Base-by-base conservation (phyloP, 768 basidiomycete species). In the Collybia mongolica region DNA sequence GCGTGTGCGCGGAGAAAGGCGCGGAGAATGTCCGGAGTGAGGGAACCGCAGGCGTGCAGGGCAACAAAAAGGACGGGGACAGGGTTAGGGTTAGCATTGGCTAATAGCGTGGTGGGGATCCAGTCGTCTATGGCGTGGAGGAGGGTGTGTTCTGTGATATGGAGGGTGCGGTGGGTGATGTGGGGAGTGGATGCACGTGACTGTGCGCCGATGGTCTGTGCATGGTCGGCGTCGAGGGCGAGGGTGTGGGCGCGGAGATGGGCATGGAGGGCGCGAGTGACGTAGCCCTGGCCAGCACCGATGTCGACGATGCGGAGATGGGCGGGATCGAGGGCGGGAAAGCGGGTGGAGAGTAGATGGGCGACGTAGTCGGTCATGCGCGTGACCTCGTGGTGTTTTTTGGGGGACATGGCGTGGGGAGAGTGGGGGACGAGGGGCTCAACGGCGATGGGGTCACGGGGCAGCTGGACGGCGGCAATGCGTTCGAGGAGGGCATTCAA, bases 31-130 rank as follows among this genome's bases (percentile, higher is more conserved):
- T 85, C 82, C 23, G 82, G 75, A 1, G 86, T 86, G 35, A 90
- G 77, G 1, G 86, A 83, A 3, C 88, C 88, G 55, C 88, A 90
- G 1, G 86, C 86, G 55, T 90, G 88, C 29, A 90, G 72, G 15
- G 82, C 88, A 24, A 88, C 77, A 38, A 90, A 67, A 22, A 86
- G 65, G 7, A 88, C 75, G 1, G 83, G 82, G 19, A 66, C 59
- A 6, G 62, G 67, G 5, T 53, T 42, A 6, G 38, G 17, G 20
- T 44, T 42, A 26, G 32, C 26, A 8, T 35, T 20, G 37, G 39
- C 48, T n/a, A n/a, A 39, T 47, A 17, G n/a, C n/a, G 50, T 41
- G 39, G 60, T 54, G 12, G 44, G 40, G 18, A 85, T 62, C 88
- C 88, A 89, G 19, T 75, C 72, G 49, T 75, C 65, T 15, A 85